These are phyloP conservation scores for Atkinsonella texensis DNA, from an alignment of 2,329 filamentous ascomycete species.

Conservation along the genomic window DNA sequence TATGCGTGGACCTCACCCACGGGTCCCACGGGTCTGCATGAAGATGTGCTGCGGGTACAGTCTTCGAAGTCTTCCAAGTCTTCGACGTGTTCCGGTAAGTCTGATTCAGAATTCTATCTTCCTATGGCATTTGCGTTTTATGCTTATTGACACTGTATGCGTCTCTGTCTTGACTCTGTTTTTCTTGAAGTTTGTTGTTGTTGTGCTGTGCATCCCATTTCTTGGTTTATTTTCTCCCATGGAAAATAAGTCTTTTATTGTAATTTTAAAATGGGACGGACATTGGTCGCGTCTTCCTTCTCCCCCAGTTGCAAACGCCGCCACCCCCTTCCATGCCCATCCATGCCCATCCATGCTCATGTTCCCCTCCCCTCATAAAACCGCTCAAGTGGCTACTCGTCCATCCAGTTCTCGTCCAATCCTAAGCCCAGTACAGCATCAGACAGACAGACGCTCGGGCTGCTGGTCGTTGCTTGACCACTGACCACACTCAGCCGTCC, in stretches of 20 bases:
- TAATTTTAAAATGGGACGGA: too few species aligned
- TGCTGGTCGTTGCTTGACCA: neutral
- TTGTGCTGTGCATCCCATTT: too few species aligned
- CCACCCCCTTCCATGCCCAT: neutral
- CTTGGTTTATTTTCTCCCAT: too few species aligned
- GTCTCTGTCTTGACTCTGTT: too few species aligned
- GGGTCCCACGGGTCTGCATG: neutral
- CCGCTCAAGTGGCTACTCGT: neutral
- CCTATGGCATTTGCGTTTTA: too few species aligned
- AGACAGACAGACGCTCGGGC: neutral
- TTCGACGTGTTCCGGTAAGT: too few species aligned
- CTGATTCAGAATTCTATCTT: neutral
- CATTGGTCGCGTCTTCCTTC: neutral
- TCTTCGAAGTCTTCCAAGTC: neutral
- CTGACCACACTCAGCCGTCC: neutral
- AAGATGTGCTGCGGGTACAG: neutral
- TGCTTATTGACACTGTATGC: too few species aligned
- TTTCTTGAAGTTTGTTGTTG: too few species aligned
- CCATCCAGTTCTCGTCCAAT: too few species aligned
- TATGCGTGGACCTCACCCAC: slow-evolving; percentile 2
- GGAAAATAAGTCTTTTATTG: too few species aligned
- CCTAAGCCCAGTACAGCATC: neutral
- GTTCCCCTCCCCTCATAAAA: neutral
- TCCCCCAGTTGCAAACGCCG: neutral
- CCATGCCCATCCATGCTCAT: too few species aligned